Evolutionary conservation across 2,329 filamentous ascomycete species (phyloP).

Genomic region (Aulographum hederae): DNA sequence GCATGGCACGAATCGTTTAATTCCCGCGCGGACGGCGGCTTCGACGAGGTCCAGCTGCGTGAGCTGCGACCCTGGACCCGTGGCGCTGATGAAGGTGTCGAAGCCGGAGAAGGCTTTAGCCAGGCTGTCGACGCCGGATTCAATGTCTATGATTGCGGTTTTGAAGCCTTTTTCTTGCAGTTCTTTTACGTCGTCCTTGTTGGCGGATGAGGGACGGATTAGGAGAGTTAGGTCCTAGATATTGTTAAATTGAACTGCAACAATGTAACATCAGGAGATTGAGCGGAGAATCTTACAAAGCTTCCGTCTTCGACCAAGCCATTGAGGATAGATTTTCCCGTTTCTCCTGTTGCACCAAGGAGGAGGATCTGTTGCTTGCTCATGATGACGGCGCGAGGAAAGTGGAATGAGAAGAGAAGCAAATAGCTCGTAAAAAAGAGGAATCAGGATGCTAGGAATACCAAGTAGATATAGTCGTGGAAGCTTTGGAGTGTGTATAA

Average conservation of each 20-base stretch:
- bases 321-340: conserved; percentile 21
- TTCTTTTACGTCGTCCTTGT: conserved; percentile 19
- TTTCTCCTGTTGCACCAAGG: conserved; percentile 25
- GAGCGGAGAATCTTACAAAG: conserved; percentile 6
- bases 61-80: conserved; percentile 1
- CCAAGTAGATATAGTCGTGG: too few species aligned
- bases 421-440: too few species aligned
- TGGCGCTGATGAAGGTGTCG: conserved; percentile 16
- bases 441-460: too few species aligned
- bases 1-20: conserved; percentile 6
- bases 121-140: conserved; percentile 21
- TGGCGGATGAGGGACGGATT: background rate
- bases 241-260: background rate
- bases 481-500: too few species aligned
- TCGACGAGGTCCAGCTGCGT: conserved; percentile 5
- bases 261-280: background rate
- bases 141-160: conserved; percentile 21
- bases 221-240: background rate
- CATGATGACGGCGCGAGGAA: background rate
- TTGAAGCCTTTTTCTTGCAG: conserved; percentile 30
- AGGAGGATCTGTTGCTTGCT: conserved; percentile 13
- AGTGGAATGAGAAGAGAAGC: too few species aligned
- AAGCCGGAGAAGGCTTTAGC: conserved; percentile 21
- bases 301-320: conserved; percentile 15
- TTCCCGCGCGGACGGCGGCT: conserved; percentile 3